phyloP scores from a whole-genome alignment of 441 rosid genomes.

The Euphorbia schlechtendalii region DNA sequence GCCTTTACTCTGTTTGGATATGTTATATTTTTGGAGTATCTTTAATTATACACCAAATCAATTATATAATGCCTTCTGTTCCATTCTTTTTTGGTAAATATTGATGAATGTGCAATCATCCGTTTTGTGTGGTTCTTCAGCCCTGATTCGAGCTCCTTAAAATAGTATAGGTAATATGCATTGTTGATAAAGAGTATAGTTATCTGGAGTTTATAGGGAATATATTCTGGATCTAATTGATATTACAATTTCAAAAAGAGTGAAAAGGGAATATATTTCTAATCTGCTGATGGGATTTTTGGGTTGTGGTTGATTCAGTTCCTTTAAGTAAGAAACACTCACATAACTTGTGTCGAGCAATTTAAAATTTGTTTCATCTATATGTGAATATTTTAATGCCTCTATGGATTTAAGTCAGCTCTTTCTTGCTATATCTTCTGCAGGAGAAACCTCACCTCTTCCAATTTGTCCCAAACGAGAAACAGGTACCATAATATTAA shows the following conservation, averaged over 20 bases:
- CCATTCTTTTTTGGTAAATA: neutral
- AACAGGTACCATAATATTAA: constrained; percentile 48
- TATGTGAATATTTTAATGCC: neutral
- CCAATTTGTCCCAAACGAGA: constrained; percentile 94
- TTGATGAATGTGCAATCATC: neutral
- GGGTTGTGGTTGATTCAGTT: neutral
- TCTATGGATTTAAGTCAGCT: neutral
- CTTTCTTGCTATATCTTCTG: constrained; percentile 13
- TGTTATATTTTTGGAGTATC: neutral
- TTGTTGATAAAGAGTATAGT: neutral
- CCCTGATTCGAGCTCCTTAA: neutral
- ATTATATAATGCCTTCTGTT: neutral
- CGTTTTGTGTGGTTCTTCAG: neutral
- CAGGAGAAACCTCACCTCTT: constrained; percentile 91
- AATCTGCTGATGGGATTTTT: neutral
- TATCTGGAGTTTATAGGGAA: neutral
- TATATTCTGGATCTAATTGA: neutral
- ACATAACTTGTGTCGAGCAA: neutral
- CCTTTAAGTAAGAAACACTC: neutral
- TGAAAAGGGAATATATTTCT: neutral
- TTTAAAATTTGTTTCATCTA: neutral
- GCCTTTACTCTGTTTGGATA: neutral
- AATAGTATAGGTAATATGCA: neutral
- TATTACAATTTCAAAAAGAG: neutral
- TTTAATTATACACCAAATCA: neutral